These are phyloP conservation scores for Amauroascus niger DNA, from an alignment of 2,329 filamentous ascomycete genomes.

Conservation along the genomic window DNA sequence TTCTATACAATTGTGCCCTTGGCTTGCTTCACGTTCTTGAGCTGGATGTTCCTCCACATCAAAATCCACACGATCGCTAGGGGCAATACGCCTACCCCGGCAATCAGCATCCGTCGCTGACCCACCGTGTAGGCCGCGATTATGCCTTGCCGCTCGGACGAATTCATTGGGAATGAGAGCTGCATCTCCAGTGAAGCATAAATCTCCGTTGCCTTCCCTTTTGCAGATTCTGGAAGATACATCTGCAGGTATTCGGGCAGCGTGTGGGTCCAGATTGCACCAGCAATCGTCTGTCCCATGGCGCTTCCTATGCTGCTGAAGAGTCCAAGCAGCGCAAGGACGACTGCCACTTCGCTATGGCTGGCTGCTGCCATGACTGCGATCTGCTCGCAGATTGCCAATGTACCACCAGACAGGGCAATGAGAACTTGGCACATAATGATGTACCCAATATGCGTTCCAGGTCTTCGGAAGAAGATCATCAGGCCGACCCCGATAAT, in stretches of 20 bases:
- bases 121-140: slow-evolving; percentile 39
- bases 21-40: slow-evolving; percentile 37
- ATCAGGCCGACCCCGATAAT: slow-evolving; percentile 44
- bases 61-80: slow-evolving; percentile 28
- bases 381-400: slow-evolving; percentile 46
- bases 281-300: slow-evolving; percentile 23
- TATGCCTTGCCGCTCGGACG: slow-evolving; percentile 36
- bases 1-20: slow-evolving; percentile 30
- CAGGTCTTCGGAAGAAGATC: slow-evolving; percentile 44
- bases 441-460: slow-evolving; percentile 39
- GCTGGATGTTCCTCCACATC: slow-evolving; percentile 42
- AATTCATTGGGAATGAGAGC: slow-evolving; percentile 31
- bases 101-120: slow-evolving; percentile 36
- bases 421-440: slow-evolving; percentile 46
- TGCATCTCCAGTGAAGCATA: slow-evolving; percentile 18
- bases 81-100: slow-evolving; percentile 20
- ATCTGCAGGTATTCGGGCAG: slow-evolving; percentile 15
- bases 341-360: slow-evolving; percentile 42
- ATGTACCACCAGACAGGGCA: slow-evolving; percentile 42
- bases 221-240: slow-evolving; percentile 19
- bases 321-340: slow-evolving; percentile 24
- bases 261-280: slow-evolving; percentile 27
- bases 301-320: slow-evolving; percentile 25
- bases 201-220: slow-evolving; percentile 17
- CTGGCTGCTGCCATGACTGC: slow-evolving; percentile 46